Base-by-base conservation (phyloP, 2,329 filamentous ascomycete species). In the Colletotrichum neosansevieriae region DNA sequence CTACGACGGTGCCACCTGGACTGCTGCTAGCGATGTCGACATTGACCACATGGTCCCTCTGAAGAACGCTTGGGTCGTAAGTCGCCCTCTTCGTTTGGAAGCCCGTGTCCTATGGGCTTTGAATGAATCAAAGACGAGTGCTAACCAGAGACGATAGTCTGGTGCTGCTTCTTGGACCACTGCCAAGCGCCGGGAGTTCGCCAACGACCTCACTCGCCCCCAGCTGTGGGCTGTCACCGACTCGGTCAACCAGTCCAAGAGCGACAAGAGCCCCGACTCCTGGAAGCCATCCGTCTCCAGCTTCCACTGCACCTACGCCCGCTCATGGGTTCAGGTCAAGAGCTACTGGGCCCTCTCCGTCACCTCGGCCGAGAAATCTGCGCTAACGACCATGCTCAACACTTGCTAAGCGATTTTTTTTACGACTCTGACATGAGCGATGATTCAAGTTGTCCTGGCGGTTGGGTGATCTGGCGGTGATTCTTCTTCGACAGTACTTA, bases 21-120 rank as follows among this genome's bases (percentile, higher is more conserved):
- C 88, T 0, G 81, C 83, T 0, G 87, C 92, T 1, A 86, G 84
- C 17, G 91, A 94, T 73, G 78, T 96, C 1, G 92, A 95, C 73
- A 95, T 96, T 68, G 93, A 96, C 77, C 93, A 96, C 77, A 85
- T 96, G 80, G 92, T 97, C 3, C 92, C 93, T 1, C 78, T 97
- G 69, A 90, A 91, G 76, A 93, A 94, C 75, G 92, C 92, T 5
- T 95, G 92, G 92, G 89, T 91, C 70, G 87, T 89, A 72, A 74
- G 83, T 79, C n/a, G 0, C 21, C 12, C 3, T 40, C 32, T 40
- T 36, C 32, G 32, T 9, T 19, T 40, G 0, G 7, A n/a, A n/a
- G 32, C 32, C 19, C 21, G 17, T 15, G 49, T 9, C 4, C 19
- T 19, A 3, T 42, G 24, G 34, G 54, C 36, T 17, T 40, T 12